Percentiles rank a stretch among this genome's conserved stretches.
These are phyloP conservation scores for Ophiocordyceps robertsii DNA, from an alignment of 2,329 filamentous ascomycete genomes.

Conservation along the genomic window DNA sequence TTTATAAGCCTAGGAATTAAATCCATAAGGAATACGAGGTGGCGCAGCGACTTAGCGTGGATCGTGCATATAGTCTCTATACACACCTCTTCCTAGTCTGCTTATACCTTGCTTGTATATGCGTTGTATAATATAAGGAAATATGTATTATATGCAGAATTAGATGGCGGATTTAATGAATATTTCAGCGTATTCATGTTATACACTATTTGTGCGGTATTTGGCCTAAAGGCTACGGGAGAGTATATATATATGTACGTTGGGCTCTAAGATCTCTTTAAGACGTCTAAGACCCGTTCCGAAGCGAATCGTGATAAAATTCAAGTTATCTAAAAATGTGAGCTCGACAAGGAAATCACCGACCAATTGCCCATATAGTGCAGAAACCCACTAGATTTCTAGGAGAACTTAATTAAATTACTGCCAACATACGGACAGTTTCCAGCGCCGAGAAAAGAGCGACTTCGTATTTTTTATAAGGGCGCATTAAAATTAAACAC, in stretches of 20 bases:
- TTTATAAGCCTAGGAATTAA: too few species aligned
- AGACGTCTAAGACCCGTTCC: not conserved
- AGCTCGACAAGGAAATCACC: not conserved
- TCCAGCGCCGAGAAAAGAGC: not conserved
- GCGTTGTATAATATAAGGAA: too few species aligned
- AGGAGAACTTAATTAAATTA: not conserved
- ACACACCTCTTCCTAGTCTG: too few species aligned
- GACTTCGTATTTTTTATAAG: not conserved
- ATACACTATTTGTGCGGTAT: too few species aligned
- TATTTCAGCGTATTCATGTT: too few species aligned
- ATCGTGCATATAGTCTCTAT: too few species aligned
- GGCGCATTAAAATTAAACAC: not conserved
- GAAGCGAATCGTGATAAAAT: not conserved
- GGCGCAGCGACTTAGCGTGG: too few species aligned
- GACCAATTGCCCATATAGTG: not conserved
- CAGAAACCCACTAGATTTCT: not conserved
- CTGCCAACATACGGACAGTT: not conserved
- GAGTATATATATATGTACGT: not conserved
- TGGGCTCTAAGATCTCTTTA: not conserved
- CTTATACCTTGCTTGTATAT: too few species aligned
- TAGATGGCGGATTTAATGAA: too few species aligned
- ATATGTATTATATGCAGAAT: too few species aligned
- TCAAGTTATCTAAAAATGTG: not conserved
- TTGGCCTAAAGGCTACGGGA: too few species aligned
- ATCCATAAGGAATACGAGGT: too few species aligned